Base-by-base conservation (phyloP, 2,329 filamentous ascomycete genomes). In the Claviceps sp. region DNA sequence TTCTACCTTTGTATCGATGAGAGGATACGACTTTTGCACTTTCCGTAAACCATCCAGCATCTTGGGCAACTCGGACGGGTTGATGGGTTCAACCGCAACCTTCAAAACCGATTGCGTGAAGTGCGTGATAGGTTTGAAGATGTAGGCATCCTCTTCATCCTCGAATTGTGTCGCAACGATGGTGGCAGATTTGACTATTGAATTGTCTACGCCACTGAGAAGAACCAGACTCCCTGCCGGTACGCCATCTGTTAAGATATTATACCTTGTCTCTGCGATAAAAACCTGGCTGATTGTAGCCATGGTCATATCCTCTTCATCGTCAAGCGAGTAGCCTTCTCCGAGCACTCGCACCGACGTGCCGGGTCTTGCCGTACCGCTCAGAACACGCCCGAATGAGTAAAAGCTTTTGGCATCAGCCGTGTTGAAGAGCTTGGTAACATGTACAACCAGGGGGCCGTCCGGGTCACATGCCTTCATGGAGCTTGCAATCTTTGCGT, bases 81-180 rank as follows among this genome's bases (percentile, higher is more conserved):
- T 98, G 67, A 98, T 93, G 1, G 93, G 93, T 70, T 98, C 93
- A 8, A 98, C 91, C 0, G 93, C 93, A 37, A 98, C 86, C 72
- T 98, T 98, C 69, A 98, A 86, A 1, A 98, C 90, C 1, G 91
- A 96, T 66, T 98, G 88, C 37, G 93, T 97, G 69, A 97, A 95
- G 70, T 98, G 93, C 8, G 83, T 82, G 55, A 98, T 79, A 0
- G 93, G 91, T 57, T 83, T 85, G 78, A 98, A 97, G 62, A 98
- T 95, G 67, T 94, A 94, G 0, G 88, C 89, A 56, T 95, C 89
- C 66, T 97, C 91, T 47, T 93, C 82, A 50, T 94, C 85, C 26
- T 88, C 85, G 8, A 95, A 76, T 58, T 82, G 85, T 41, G 82
- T 80, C 1, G 88, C 81, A 34, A 98, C 82, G 47, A 98, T 77